phyloP scores from a whole-genome alignment of 495 filamentous ascomycete species.

The Usnea hakonensis region DNA sequence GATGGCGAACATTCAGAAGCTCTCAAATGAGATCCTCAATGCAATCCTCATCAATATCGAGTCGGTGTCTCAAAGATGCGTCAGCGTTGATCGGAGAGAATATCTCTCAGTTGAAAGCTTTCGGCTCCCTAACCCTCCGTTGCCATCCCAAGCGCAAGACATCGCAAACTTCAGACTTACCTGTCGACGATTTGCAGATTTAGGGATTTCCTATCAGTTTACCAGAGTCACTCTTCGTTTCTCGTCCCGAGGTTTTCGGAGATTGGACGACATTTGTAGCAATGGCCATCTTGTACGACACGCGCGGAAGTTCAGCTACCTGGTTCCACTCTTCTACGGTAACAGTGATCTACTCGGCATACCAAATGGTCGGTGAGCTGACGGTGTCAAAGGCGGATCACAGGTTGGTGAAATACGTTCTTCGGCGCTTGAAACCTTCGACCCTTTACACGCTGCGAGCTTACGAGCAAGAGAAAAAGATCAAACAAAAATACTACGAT shows the following conservation, averaged over 20 bases:
- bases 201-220: conserved; percentile 54
- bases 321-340: conserved; percentile 62
- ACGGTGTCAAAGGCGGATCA: conserved; percentile 28
- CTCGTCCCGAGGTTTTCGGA: conserved; percentile 47
- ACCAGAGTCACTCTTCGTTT: conserved; percentile 54
- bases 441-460: conserved; percentile 30
- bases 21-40: conserved; percentile 56
- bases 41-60: conserved; percentile 49
- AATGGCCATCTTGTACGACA: conserved; percentile 48
- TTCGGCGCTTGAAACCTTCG: conserved; percentile 18
- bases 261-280: conserved; percentile 44
- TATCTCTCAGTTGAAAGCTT: conserved; percentile 52
- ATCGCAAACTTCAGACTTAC: conserved; percentile 48
- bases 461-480: conserved; percentile 36
- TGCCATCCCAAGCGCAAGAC: conserved; percentile 35
- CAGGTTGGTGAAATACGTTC: conserved; percentile 28
- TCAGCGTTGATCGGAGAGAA: conserved; percentile 41
- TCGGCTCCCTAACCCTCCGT: conserved; percentile 35
- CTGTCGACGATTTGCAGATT: conserved; percentile 53
- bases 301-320: conserved; percentile 63
- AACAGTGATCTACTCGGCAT: conserved; percentile 29
- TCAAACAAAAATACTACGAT: conserved; percentile 36
- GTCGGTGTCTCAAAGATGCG: conserved; percentile 39
- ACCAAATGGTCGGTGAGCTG: neutral
- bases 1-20: conserved; percentile 37